Evolutionary conservation across 495 filamentous ascomycete genomes (phyloP).

Genomic region (Hyaloscypha variabilis): DNA sequence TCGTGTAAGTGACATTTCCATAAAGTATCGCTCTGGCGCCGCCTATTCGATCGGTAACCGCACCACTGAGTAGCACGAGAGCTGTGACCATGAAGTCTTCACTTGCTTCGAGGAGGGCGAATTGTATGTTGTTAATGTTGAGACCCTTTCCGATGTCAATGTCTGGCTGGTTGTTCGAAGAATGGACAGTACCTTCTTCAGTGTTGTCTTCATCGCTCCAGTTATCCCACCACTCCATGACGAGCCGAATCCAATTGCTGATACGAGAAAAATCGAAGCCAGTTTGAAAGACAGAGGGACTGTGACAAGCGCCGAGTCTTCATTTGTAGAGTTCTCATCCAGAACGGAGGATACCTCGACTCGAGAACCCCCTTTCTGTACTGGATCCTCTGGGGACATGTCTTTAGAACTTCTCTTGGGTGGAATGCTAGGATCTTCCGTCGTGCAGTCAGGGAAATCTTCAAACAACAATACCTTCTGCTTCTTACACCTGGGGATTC

Average conservation of each 20-base stretch:
- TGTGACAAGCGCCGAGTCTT: background rate
- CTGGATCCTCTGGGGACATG: background rate
- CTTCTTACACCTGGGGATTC: too few relatives aligned
- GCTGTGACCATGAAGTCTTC: conserved; percentile 51
- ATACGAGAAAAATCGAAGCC: conserved; percentile 41
- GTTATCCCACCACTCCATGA: conserved; percentile 46
- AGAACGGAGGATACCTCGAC: background rate
- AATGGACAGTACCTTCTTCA: conserved; percentile 40
- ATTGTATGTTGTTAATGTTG: conserved; percentile 45
- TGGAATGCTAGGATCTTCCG: too few relatives aligned
- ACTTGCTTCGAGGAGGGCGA: conserved; percentile 46
- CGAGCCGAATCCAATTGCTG: conserved; percentile 47
- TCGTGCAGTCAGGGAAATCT: too few relatives aligned
- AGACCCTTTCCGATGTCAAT: conserved; percentile 1
- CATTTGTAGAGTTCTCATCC: background rate
- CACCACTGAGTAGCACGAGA: conserved; percentile 45
- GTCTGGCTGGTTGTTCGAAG: background rate
- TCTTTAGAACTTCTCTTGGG: too few relatives aligned
- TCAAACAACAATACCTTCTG: too few relatives aligned
- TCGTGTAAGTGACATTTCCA: conserved; percentile 46
- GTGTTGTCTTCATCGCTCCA: conserved; percentile 48
- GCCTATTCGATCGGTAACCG: conserved; percentile 47
- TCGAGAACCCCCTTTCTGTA: background rate
- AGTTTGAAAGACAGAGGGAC: conserved; percentile 40
- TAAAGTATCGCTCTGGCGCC: conserved; percentile 47